Evolutionary conservation across 805 yeast species (phyloP), one percentile per base, ranked within the genome.

Genomic region (Yarrowia sp.): DNA sequence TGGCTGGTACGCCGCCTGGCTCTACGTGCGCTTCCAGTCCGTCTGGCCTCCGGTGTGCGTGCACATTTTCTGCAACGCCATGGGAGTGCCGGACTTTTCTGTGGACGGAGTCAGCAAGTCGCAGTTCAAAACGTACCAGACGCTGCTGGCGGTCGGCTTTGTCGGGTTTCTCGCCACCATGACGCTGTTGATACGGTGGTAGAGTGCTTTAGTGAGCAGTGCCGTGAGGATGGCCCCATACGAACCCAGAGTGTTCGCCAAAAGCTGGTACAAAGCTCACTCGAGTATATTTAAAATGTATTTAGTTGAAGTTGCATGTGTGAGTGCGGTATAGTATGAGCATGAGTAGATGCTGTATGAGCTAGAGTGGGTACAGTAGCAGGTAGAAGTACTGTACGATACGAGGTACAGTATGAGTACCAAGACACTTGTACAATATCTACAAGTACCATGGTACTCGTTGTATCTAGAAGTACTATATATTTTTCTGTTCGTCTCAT

Each of bases 1-100:
- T 75, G 97, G 96, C 1, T 77, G 84, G 54, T 77, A 88, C 64
- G 86, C 92, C 1, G 81, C 85, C 67, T 79, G 79, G 66, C 66
- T 87, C 9, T 85, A 82, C 67, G 67, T 87, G n/a, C 75, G 80
- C 65, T 80, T 84, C 1, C 80, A 79, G 24, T 82, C 81, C 61
- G 68, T 87, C 9, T 85, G 86, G 86, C 76, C 85, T 21, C 78
- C 87, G 26, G 74, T 86, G 10, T 73, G 80, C 1, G 84, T 83
- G 4, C 97, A 90, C 72, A 71, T 80, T 0, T 79, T 86, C 65
- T 90, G 96, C 73, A 90, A 90, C 72, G 74, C 80, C 62, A 78
- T 86, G 75, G 92, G 95, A 0, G 81, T 89, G 40, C 96, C 96
- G 0, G 68, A 67, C 16, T 28, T 73, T 4, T 64, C 52, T 6